A percentile compares a stretch with the other conserved stretches of the same genome.
Conservation (phyloP, 2,329 filamentous ascomycete species). For the Claviceps pusilla region DNA sequence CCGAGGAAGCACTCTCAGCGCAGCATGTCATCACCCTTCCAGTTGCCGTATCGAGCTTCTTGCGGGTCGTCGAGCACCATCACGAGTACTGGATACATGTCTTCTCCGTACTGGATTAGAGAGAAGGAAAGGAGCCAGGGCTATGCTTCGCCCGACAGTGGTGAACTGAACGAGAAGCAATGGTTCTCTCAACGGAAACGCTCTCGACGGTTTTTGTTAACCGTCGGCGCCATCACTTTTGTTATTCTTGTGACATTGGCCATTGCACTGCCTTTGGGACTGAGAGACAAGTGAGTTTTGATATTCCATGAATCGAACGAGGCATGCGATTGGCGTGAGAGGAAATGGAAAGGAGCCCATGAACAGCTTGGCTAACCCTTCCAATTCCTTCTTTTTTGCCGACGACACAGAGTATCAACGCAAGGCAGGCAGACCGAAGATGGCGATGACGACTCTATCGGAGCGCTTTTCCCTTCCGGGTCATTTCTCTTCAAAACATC, state of each 20-base stretch:
- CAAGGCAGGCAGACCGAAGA: background rate
- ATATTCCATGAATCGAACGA: no score
- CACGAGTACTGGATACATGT: constrained; percentile 4
- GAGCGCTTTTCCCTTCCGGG: constrained; percentile 39
- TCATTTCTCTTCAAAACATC: constrained; percentile 46
- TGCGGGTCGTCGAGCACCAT: constrained; percentile 5
- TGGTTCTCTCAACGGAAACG: constrained; percentile 10
- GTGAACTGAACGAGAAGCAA: constrained; percentile 3
- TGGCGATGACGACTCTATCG: background rate
- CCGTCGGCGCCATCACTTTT: constrained; percentile 16
- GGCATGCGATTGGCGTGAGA: no score
- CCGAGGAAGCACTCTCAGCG: constrained; percentile 14
- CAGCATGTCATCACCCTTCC: no score
- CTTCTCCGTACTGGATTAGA: background rate
- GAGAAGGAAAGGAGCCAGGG: background rate
- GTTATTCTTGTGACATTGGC: constrained; percentile 21
- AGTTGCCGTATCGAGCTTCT: background rate
- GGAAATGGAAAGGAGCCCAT: no score
- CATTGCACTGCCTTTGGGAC: constrained; percentile 25
- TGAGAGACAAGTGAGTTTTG: constrained; percentile 17
- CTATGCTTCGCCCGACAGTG: background rate
- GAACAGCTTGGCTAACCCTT: background rate
- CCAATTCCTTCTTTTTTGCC: background rate
- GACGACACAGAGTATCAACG: constrained; percentile 1
- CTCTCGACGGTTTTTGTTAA: constrained; percentile 19